phyloP scores from a whole-genome alignment of 78 protist genomes.

The Andalucia godoyi region DNA sequence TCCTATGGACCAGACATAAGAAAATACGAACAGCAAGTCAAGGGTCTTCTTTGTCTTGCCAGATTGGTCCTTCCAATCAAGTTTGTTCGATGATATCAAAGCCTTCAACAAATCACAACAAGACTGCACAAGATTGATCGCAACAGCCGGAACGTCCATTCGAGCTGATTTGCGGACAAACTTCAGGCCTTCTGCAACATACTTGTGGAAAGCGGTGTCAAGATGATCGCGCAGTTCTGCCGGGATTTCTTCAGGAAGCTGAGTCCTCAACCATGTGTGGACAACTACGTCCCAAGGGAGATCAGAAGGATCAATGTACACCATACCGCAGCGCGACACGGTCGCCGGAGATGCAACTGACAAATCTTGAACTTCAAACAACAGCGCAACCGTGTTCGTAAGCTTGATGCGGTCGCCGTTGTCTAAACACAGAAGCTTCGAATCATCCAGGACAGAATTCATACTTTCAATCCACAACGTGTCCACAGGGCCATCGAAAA shows the following conservation, averaged over 20 bases:
- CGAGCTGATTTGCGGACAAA: background rate
- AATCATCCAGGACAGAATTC: constrained; percentile 83
- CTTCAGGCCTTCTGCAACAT: background rate
- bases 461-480: constrained; percentile 70
- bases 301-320: constrained; percentile 42
- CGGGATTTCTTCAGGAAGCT: background rate
- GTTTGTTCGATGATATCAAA: background rate
- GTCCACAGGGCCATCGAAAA: constrained; percentile 85
- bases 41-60: background rate
- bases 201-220: background rate
- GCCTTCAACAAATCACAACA: background rate
- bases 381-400: constrained; percentile 29
- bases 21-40: constrained; percentile 9
- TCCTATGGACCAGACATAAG: constrained; percentile 56
- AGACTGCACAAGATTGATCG: constrained; percentile 1
- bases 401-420: constrained; percentile 79
- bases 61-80: background rate
- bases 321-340: constrained; percentile 82
- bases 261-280: constrained; percentile 18
- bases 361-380: constrained; percentile 73
- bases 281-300: constrained; percentile 46
- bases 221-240: background rate
- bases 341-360: constrained; percentile 87
- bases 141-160: background rate
- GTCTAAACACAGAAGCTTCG: constrained; percentile 62